A percentile compares a stretch with the other conserved stretches of the same genome.
These are phyloP conservation scores for Euphorbia pulcherrima DNA, from an alignment of 345 rosid species.

Conservation along the genomic window DNA sequence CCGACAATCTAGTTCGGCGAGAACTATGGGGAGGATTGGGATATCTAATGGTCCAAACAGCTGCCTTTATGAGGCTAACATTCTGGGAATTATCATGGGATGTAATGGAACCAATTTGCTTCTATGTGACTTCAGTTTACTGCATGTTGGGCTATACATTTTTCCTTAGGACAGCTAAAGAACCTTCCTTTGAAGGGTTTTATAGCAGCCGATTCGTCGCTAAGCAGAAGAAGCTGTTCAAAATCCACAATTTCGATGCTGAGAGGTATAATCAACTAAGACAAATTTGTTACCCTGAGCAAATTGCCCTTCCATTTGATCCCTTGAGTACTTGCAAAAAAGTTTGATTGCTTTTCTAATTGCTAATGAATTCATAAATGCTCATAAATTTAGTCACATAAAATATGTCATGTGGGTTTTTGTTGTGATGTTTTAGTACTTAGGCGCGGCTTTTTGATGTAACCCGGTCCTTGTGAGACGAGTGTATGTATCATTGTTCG, in stretches of 20 bases:
- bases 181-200: conserved; percentile 88
- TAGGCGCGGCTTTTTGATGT: conserved; percentile 27
- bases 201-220: conserved; percentile 62
- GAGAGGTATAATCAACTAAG: conserved; percentile 56
- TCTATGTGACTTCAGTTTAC: conserved; percentile 63
- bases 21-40: conserved; percentile 80
- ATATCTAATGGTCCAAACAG: conserved; percentile 67
- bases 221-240: conserved; percentile 59
- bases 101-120: conserved; percentile 98
- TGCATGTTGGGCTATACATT: conserved; percentile 71
- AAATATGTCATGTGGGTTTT: conserved; percentile 9
- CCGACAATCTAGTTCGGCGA: conserved; percentile 47
- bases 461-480: conserved; percentile 1
- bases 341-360: background rate
- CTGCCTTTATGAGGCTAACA: conserved; percentile 87
- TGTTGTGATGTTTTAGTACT: conserved; percentile 4
- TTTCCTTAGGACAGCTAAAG: conserved; percentile 77
- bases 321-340: conserved; percentile 7
- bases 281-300: conserved; percentile 31
- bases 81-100: conserved; percentile 99
- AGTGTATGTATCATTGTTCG: background rate
- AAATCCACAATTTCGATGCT: conserved; percentile 43
- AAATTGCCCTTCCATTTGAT: conserved; percentile 1
- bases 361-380: background rate
- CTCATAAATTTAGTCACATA: background rate